Percentiles rank a stretch among this genome's conserved stretches.
Conservation (phyloP, 2,329 filamentous ascomycete genomes). For the Chaetomiaceae sp. region DNA sequence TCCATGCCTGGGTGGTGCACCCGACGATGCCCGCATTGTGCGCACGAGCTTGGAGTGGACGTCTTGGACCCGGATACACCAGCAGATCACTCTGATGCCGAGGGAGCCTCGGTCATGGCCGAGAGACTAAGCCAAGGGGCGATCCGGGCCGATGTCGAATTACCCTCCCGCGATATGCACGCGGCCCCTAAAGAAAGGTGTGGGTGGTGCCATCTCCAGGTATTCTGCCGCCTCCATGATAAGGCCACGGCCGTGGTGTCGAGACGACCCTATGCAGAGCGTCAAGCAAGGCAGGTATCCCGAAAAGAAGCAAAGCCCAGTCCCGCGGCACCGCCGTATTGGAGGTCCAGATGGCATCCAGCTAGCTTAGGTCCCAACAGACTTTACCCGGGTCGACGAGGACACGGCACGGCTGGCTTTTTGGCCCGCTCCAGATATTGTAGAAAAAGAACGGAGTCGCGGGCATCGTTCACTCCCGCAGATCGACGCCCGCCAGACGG, state of each 20-base stretch:
- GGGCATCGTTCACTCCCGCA: conserved; percentile 1
- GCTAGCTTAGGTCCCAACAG: conserved; percentile 21
- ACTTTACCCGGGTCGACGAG: conserved; percentile 26
- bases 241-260: conserved; percentile 9
- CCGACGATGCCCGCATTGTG: background rate
- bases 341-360: conserved; percentile 22
- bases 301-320: conserved; percentile 1
- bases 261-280: conserved; percentile 3
- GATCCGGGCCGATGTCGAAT: conserved; percentile 21
- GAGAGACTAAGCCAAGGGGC: conserved; percentile 12
- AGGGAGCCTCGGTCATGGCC: conserved; percentile 20
- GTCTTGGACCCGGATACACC: background rate
- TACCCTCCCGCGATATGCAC: conserved; percentile 8
- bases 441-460: conserved; percentile 5
- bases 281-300: background rate
- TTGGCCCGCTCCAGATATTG: background rate
- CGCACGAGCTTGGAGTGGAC: background rate
- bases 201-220: conserved; percentile 1
- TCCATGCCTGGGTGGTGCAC: background rate
- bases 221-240: background rate
- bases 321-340: conserved; percentile 22
- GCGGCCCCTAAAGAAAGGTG: background rate
- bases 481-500: background rate
- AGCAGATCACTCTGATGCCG: conserved; percentile 12
- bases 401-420: conserved; percentile 25